These are phyloP conservation scores for Pseudogymnoascus sp. DNA, from an alignment of 2,329 filamentous ascomycete species.

Conservation along the genomic window DNA sequence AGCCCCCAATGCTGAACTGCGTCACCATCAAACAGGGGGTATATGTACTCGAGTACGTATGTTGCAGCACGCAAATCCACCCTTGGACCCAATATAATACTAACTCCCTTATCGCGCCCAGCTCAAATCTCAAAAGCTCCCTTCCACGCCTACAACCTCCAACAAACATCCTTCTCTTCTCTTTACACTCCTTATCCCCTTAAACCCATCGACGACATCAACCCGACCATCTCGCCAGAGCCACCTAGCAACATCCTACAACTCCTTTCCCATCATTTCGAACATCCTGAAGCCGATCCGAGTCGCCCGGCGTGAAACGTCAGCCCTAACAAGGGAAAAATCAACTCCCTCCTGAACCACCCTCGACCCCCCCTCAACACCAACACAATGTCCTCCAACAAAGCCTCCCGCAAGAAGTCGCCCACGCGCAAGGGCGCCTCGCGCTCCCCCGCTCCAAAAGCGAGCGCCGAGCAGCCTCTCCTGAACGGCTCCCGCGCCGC, in stretches of 20 bases:
- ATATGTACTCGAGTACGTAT: slow-evolving; percentile 5
- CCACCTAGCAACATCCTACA: not conserved
- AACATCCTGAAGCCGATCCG: not conserved
- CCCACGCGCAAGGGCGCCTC: not conserved
- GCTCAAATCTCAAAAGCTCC: not conserved
- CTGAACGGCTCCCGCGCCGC: slow-evolving; percentile 41
- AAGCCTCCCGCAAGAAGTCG: slow-evolving; percentile 2
- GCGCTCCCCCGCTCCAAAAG: not conserved
- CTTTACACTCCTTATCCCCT: not conserved
- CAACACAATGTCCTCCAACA: not conserved
- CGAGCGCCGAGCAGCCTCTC: slow-evolving; percentile 15
- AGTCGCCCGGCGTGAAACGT: slow-evolving; percentile 1
- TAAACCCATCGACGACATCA: not conserved
- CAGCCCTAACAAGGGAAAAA: slow-evolving; percentile 4
- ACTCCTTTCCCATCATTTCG: not conserved
- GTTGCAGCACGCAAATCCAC: not conserved
- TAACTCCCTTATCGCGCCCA: slow-evolving; percentile 3
- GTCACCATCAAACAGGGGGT: not conserved
- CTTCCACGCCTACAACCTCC: not conserved
- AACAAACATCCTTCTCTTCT: not conserved
- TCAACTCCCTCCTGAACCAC: not conserved
- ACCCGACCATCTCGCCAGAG: not conserved
- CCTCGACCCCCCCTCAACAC: not conserved
- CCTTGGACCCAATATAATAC: not conserved
- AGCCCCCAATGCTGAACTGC: not conserved